These are phyloP conservation scores for Gaertneriomyces sp. DNA, from an alignment of 192 early-diverging fungal genomes.

Conservation along the genomic window DNA sequence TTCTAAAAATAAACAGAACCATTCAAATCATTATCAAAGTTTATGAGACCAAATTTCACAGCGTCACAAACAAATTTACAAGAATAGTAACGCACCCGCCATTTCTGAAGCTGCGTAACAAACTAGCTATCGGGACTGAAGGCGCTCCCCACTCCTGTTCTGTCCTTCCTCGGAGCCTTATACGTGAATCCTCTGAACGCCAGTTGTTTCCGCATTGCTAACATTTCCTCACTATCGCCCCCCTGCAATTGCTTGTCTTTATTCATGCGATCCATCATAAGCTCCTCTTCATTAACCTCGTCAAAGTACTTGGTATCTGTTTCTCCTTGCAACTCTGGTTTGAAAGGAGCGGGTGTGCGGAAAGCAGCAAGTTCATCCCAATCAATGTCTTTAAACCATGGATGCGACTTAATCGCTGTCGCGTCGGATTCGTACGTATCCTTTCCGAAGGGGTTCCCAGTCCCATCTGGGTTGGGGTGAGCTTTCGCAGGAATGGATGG, in stretches of 20 bases:
- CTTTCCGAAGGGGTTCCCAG: background rate
- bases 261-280: conserved; percentile 26
- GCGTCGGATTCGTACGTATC: conserved; percentile 28
- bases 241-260: background rate
- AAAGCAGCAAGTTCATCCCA: conserved; percentile 31
- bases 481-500: background rate
- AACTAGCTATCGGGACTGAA: too few relatives aligned
- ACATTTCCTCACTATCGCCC: conserved; percentile 27
- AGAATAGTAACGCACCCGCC: too few relatives aligned
- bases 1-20: too few relatives aligned
- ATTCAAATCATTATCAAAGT: too few relatives aligned
- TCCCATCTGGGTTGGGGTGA: background rate
- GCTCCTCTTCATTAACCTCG: conserved; percentile 48
- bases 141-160: too few relatives aligned
- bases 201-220: conserved; percentile 60
- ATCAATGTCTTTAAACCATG: conserved; percentile 49
- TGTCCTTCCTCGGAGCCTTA: conserved; percentile 9
- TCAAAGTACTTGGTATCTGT: conserved; percentile 48
- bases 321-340: conserved; percentile 29
- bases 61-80: too few relatives aligned
- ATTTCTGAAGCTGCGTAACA: too few relatives aligned
- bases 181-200: conserved; percentile 48
- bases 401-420: conserved; percentile 44
- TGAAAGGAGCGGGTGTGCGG: conserved; percentile 31
- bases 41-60: too few relatives aligned